These are phyloP conservation scores for Letharia lupina DNA, from an alignment of 495 filamentous ascomycete species.

Conservation along the genomic window DNA sequence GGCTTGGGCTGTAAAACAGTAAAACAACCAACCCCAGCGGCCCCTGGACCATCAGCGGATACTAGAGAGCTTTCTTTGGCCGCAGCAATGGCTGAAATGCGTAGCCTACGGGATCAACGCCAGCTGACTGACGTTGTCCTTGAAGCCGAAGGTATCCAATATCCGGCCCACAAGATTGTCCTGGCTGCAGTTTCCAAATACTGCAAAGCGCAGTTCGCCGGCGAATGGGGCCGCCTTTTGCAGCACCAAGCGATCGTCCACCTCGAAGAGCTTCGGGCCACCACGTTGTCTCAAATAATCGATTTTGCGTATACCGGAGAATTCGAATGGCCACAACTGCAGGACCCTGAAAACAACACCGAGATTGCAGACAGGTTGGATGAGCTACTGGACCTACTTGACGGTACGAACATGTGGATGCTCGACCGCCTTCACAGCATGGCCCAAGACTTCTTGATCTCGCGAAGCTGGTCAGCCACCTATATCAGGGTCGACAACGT, in stretches of 20 bases:
- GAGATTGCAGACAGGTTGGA: conserved; percentile 10
- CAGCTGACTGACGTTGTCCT: conserved; percentile 27
- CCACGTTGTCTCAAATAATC: conserved; percentile 25
- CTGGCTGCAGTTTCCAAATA: conserved; percentile 25
- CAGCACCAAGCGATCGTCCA: conserved; percentile 12
- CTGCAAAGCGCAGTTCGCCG: conserved; percentile 24
- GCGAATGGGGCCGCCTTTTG: conserved; percentile 16
- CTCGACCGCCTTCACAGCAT: conserved; percentile 10
- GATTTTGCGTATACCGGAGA: conserved; percentile 27
- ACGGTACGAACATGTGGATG: conserved; percentile 18
- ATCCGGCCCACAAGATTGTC: conserved; percentile 26
- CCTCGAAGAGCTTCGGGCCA: conserved; percentile 14
- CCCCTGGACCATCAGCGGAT: conserved; percentile 1
- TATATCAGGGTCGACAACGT: conserved; percentile 22
- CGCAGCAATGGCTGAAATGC: conserved; percentile 7
- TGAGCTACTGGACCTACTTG: conserved; percentile 26
- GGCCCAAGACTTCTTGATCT: conserved; percentile 14
- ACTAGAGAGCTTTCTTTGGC: conserved; percentile 10
- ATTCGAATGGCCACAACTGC: conserved; percentile 19
- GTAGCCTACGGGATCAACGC: conserved; percentile 18
- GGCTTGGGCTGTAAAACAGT: conserved; percentile 24
- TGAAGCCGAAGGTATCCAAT: conserved; percentile 19
- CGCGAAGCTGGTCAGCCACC: neutral
- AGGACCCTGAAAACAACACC: conserved; percentile 15
- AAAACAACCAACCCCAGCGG: conserved; percentile 21